phyloP scores from a whole-genome alignment of 2,329 filamentous ascomycete genomes.

The Parastagonospora avenae region DNA sequence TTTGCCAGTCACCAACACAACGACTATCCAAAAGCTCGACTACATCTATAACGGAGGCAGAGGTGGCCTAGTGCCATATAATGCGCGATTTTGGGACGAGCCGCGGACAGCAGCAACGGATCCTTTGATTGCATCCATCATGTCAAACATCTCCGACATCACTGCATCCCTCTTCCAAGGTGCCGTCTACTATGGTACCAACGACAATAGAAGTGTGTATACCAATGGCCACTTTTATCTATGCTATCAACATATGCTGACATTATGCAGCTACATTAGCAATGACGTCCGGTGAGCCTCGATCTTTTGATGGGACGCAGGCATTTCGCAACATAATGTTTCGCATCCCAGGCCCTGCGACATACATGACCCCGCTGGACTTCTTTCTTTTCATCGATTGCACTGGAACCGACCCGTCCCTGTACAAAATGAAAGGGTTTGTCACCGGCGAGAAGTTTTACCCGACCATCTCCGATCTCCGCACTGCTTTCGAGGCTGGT shows the following conservation, averaged over 20 bases:
- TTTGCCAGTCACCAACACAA: constrained; percentile 49
- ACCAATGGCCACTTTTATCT: not conserved
- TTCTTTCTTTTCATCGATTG: constrained; percentile 54
- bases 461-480: constrained; percentile 55
- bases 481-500: constrained; percentile 51
- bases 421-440: constrained; percentile 52
- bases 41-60: constrained; percentile 45
- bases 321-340: constrained; percentile 52
- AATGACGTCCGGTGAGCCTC: constrained; percentile 39
- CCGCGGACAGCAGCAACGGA: constrained; percentile 36
- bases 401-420: constrained; percentile 51
- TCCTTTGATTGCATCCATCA: constrained; percentile 45
- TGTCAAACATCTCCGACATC: constrained; percentile 55
- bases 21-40: constrained; percentile 31
- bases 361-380: constrained; percentile 52
- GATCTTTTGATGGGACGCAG: constrained; percentile 47
- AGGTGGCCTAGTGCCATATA: constrained; percentile 35
- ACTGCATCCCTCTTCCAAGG: constrained; percentile 47
- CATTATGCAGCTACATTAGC: constrained; percentile 19
- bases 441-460: constrained; percentile 60
- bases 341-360: constrained; percentile 45
- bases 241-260: not conserved
- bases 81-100: constrained; percentile 30
- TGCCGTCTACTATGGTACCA: constrained; percentile 28
- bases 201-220: constrained; percentile 14